A percentile compares a stretch with the other conserved stretches of the same genome.
These are phyloP conservation scores for Globisporangium canariense DNA, from an alignment of 352 stramenopile genomes.

Conservation along the genomic window DNA sequence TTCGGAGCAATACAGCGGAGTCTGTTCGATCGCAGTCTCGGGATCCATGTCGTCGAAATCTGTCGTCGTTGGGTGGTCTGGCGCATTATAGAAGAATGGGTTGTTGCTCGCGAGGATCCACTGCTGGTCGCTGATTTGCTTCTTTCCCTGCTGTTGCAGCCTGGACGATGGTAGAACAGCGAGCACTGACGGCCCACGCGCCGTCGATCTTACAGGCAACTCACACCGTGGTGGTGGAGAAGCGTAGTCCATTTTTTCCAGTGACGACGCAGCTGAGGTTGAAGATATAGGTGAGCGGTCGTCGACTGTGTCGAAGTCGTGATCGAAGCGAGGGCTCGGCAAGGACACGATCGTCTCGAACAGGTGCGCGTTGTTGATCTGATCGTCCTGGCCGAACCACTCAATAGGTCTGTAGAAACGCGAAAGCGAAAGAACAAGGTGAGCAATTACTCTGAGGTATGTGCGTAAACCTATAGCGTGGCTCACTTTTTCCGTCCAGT, in stretches of 20 bases:
- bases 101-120: conserved; percentile 59
- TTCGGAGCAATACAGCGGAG: conserved; percentile 47
- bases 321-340: conserved; percentile 23
- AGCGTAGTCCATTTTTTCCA: not conserved
- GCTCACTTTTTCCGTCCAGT: conserved; percentile 15
- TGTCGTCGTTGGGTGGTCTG: conserved; percentile 3
- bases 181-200: not conserved
- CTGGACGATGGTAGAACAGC: conserved; percentile 4
- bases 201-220: not conserved
- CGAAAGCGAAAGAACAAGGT: not conserved
- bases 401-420: conserved; percentile 21
- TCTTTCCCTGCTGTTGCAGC: not conserved
- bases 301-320: conserved; percentile 7
- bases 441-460: not conserved
- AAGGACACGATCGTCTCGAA: conserved; percentile 48
- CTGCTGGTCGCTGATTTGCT: conserved; percentile 30
- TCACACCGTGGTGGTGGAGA: not conserved
- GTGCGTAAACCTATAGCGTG: not conserved
- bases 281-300: conserved; percentile 2
- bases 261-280: not conserved
- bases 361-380: conserved; percentile 53
- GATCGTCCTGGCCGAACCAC: conserved; percentile 53
- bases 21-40: conserved; percentile 65
- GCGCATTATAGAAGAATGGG: conserved; percentile 37
- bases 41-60: conserved; percentile 62